Conservation (phyloP, 2,329 filamentous ascomycete species). For the Xylariaceae sp. region DNA sequence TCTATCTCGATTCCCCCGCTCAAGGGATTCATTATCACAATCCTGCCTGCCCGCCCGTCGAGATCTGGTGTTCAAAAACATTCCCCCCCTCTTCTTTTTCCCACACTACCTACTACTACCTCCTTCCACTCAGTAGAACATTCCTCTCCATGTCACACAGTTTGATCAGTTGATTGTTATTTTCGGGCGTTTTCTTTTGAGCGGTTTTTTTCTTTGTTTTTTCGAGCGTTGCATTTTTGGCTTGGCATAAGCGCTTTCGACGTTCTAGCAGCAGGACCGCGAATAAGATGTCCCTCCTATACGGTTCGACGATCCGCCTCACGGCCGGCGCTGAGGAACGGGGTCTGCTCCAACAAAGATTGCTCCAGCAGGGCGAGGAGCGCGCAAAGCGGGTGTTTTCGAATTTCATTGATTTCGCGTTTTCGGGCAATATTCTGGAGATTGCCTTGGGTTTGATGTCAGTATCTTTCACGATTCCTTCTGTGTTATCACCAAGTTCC, state of each 20-base stretch:
- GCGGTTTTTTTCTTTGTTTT: not conserved
- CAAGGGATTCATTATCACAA: too few species aligned
- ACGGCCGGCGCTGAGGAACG: conserved; percentile 33
- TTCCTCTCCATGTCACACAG: too few species aligned
- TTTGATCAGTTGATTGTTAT: too few species aligned
- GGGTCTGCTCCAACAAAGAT: conserved; percentile 35
- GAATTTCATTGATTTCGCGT: conserved; percentile 66
- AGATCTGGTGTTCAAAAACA: too few species aligned
- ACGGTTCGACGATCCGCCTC: conserved; percentile 1
- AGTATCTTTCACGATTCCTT: conserved; percentile 22
- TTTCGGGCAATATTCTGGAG: conserved; percentile 69
- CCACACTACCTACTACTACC: too few species aligned
- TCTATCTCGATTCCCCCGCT: too few species aligned
- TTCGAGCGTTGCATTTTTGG: not conserved
- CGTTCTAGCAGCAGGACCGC: not conserved
- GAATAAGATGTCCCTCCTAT: conserved; percentile 9
- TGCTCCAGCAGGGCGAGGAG: conserved; percentile 38
- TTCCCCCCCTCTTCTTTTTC: too few species aligned
- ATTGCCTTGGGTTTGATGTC: conserved; percentile 72
- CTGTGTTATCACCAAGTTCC: too few species aligned
- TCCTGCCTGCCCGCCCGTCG: too few species aligned
- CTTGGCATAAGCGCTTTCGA: not conserved
- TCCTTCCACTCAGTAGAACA: not conserved
- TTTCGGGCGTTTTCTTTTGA: not conserved
- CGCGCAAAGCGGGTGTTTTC: conserved; percentile 50